Evolutionary conservation across 2,329 filamentous ascomycete genomes (phyloP).

Genomic region (Pleomassaria siparia): DNA sequence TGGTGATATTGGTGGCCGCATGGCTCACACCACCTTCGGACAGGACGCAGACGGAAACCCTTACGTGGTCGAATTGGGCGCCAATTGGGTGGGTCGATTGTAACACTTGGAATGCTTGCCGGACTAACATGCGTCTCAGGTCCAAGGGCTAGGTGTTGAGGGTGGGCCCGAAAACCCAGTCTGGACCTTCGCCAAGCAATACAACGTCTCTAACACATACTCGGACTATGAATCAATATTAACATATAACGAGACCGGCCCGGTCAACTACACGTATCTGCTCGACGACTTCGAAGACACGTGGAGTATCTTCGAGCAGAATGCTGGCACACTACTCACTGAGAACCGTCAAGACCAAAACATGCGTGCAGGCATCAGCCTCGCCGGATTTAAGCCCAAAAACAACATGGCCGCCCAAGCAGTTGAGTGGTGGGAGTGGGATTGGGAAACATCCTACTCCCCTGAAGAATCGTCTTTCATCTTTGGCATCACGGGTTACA

Average conservation of each 20-base stretch:
- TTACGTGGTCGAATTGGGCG: slow-evolving; percentile 64
- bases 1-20: slow-evolving; percentile 63
- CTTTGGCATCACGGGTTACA: slow-evolving; percentile 59
- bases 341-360: slow-evolving; percentile 65
- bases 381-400: slow-evolving; percentile 65
- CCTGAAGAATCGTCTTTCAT: slow-evolving; percentile 60
- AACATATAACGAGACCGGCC: slow-evolving; percentile 63
- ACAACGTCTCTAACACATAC: slow-evolving; percentile 56
- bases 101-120: not conserved
- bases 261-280: slow-evolving; percentile 53
- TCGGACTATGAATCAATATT: slow-evolving; percentile 61
- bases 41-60: slow-evolving; percentile 53
- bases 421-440: slow-evolving; percentile 61
- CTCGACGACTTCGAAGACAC: slow-evolving; percentile 54
- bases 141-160: slow-evolving; percentile 46
- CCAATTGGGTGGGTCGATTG: slow-evolving; percentile 59
- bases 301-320: slow-evolving; percentile 50
- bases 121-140: slow-evolving; percentile 22
- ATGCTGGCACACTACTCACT: slow-evolving; percentile 59
- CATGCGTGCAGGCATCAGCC: slow-evolving; percentile 58
- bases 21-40: slow-evolving; percentile 61
- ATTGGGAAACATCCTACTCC: slow-evolving; percentile 61
- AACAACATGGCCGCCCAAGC: slow-evolving; percentile 59
- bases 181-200: slow-evolving; percentile 62
- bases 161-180: slow-evolving; percentile 59